Evolutionary conservation across 257 asterid species (phyloP).

Genomic region (Solanum phureja): DNA sequence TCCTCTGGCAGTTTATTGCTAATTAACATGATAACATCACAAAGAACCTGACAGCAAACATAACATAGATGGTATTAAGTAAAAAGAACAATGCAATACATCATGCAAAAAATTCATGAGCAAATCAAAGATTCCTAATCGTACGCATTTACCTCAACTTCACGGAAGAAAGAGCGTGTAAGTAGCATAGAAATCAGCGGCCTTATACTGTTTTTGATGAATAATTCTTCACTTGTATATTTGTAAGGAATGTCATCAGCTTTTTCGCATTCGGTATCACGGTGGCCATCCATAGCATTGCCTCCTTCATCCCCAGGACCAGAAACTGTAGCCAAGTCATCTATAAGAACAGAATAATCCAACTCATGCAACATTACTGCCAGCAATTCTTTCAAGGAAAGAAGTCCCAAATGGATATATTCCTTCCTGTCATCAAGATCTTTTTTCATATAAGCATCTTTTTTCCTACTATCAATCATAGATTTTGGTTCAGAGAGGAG

Average conservation of each 20-base stretch:
- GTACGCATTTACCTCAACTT: slow-evolving; percentile 56
- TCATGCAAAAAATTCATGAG: background rate
- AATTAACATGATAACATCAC: slow-evolving; percentile 49
- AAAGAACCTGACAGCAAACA: slow-evolving; percentile 13
- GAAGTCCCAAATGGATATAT: slow-evolving; percentile 40
- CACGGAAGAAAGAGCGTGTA: slow-evolving; percentile 43
- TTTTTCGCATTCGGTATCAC: slow-evolving; percentile 22
- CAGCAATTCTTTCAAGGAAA: slow-evolving; percentile 57
- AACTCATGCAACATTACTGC: slow-evolving; percentile 35
- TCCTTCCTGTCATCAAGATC: slow-evolving; percentile 48
- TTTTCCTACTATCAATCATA: slow-evolving; percentile 29
- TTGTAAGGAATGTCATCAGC: slow-evolving; percentile 41
- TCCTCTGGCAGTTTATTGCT: slow-evolving; percentile 48
- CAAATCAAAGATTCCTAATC: background rate
- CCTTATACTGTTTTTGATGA: slow-evolving; percentile 40
- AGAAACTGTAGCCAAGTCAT: slow-evolving; percentile 40
- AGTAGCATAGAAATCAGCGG: slow-evolving; percentile 48
- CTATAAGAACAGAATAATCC: slow-evolving; percentile 38
- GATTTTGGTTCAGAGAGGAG: slow-evolving; percentile 29
- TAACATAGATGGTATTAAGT: background rate
- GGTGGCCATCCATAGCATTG: slow-evolving; percentile 7
- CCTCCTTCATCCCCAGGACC: slow-evolving; percentile 22
- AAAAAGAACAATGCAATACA: background rate
- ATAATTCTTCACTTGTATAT: slow-evolving; percentile 41
- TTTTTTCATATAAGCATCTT: slow-evolving; percentile 44